Conservation (phyloP, 805 yeast genomes). For the Wickerhamiella bombiphila region DNA sequence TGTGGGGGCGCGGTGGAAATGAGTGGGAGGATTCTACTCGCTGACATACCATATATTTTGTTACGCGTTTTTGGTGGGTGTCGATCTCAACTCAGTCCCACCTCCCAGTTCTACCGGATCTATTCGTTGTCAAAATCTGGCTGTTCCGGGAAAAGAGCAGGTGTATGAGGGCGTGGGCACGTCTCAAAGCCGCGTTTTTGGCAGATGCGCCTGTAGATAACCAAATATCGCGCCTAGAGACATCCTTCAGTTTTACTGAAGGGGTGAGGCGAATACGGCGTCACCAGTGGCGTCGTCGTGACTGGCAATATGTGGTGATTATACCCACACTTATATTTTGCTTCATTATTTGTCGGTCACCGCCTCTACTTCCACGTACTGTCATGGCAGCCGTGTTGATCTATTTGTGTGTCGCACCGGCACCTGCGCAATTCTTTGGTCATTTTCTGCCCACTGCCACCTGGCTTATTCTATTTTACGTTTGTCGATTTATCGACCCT, state of each 20-base stretch:
- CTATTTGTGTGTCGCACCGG: conserved; percentile 46
- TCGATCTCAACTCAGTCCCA: too few species aligned
- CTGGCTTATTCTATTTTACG: conserved; percentile 74
- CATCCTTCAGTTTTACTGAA: conserved; percentile 22
- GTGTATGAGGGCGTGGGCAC: too few species aligned
- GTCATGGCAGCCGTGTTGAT: conserved; percentile 31
- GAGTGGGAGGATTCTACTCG: too few species aligned
- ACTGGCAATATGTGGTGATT: conserved; percentile 36
- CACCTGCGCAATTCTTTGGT: conserved; percentile 70
- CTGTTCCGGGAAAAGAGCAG: too few species aligned
- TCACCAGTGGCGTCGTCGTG: conserved; percentile 27
- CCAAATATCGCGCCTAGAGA: conserved; percentile 20
- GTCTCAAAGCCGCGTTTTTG: conserved; percentile 19
- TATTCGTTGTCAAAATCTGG: too few species aligned
- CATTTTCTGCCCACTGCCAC: conserved; percentile 71
- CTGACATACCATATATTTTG: too few species aligned
- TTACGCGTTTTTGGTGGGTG: too few species aligned
- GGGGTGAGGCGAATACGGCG: conserved; percentile 22
- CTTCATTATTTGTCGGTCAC: conserved; percentile 24
- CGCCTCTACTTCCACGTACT: conserved; percentile 20
- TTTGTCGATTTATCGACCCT: conserved; percentile 59
- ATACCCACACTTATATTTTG: conserved; percentile 37
- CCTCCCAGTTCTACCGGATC: too few species aligned
- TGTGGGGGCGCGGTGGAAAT: too few species aligned
- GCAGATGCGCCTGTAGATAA: conserved; percentile 26